These are phyloP conservation scores for Urtica urens DNA, from an alignment of 306 rosid species.

Conservation along the genomic window DNA sequence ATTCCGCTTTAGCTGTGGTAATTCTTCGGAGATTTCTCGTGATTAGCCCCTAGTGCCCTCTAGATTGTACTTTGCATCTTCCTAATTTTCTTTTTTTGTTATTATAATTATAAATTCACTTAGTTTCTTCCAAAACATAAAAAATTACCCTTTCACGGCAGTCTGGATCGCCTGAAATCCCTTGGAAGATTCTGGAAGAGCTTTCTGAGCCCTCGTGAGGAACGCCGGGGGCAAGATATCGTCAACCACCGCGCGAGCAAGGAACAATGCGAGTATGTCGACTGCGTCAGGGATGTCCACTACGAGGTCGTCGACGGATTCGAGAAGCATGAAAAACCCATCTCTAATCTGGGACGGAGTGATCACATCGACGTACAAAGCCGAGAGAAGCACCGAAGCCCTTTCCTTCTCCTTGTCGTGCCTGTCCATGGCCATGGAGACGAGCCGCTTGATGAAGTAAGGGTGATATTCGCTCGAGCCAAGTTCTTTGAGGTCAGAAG, in stretches of 20 bases:
- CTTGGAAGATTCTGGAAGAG: constrained; percentile 79
- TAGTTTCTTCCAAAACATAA: too few relatives aligned
- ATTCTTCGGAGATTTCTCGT: too few relatives aligned
- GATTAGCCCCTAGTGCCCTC: too few relatives aligned
- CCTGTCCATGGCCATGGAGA: constrained; percentile 94
- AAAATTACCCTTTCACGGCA: too few relatives aligned
- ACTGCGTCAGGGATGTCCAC: constrained; percentile 92
- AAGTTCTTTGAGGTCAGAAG: constrained; percentile 81
- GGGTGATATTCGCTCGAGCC: constrained; percentile 86
- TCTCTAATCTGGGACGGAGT: constrained; percentile 82
- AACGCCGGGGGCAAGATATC: constrained; percentile 97
- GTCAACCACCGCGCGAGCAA: constrained; percentile 98
- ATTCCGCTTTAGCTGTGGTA: too few relatives aligned
- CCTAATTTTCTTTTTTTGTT: too few relatives aligned
- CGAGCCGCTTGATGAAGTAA: constrained; percentile 82
- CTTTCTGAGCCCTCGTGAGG: constrained; percentile 68
- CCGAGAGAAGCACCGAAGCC: constrained; percentile 94
- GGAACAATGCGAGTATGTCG: constrained; percentile 82
- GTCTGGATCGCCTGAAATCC: constrained; percentile 51
- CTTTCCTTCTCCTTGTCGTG: constrained; percentile 98
- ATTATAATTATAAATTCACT: too few relatives aligned
- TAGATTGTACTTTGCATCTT: too few relatives aligned
- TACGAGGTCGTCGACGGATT: constrained; percentile 94
- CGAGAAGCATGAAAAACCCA: constrained; percentile 86
- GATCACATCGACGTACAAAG: constrained; percentile 89